Evolutionary conservation across 2,329 filamentous ascomycete genomes (phyloP).

Genomic region (Ceratocystis lukuohia): DNA sequence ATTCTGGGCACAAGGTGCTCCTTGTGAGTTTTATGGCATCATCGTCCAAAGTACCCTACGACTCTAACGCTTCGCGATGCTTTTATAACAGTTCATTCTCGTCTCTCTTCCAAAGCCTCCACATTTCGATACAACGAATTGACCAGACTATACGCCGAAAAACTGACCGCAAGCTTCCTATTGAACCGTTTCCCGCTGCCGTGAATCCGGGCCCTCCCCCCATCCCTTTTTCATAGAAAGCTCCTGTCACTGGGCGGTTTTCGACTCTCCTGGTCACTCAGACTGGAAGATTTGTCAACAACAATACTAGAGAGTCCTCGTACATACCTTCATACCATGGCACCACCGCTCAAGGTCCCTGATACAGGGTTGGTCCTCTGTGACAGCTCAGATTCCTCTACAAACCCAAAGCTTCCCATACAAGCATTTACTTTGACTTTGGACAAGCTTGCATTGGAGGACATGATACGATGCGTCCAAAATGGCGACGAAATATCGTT

Average conservation of each 20-base stretch:
- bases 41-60: background rate
- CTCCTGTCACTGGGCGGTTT: background rate
- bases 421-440: constrained; percentile 48
- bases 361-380: constrained; percentile 42
- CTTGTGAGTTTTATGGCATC: background rate
- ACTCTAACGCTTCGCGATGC: background rate
- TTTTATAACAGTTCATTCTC: background rate
- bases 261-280: background rate
- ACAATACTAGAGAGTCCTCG: background rate
- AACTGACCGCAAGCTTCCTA: no score
- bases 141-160: background rate
- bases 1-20: background rate
- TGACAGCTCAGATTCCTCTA: constrained; percentile 34
- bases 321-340: constrained; percentile 46
- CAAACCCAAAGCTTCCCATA: constrained; percentile 33
- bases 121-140: background rate
- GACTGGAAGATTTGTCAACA: background rate
- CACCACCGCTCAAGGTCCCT: constrained; percentile 41
- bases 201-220: no score
- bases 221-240: no score
- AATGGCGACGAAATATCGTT: constrained; percentile 44
- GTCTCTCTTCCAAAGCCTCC: background rate
- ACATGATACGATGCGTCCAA: constrained; percentile 47
- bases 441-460: constrained; percentile 44
- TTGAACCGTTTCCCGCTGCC: no score